Percentiles rank a stretch among this genome's conserved stretches.
phyloP scores from a whole-genome alignment of 306 rosid genomes.

The Vachellia collinsii region DNA sequence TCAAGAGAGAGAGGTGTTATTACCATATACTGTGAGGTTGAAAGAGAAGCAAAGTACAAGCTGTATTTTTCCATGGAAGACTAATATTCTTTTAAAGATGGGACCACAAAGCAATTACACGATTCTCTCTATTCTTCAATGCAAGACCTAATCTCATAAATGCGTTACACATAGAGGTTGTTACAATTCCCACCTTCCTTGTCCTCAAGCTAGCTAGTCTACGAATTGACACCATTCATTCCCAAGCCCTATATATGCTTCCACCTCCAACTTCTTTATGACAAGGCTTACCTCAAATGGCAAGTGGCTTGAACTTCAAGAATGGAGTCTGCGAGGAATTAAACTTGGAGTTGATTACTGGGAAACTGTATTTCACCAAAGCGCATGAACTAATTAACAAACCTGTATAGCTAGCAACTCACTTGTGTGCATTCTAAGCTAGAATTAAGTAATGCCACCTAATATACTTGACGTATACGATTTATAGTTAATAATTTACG shows the following conservation, averaged over 20 bases:
- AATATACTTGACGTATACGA: conserved; percentile 29
- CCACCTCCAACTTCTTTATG: conserved; percentile 39
- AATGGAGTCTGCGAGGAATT: conserved; percentile 26
- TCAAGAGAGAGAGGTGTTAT: conserved; percentile 41
- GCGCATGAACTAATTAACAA: conserved; percentile 10
- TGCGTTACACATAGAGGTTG: conserved; percentile 50
- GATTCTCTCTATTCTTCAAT: conserved; percentile 56
- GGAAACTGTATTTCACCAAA: conserved; percentile 4
- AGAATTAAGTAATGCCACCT: conserved; percentile 24
- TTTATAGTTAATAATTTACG: background rate
- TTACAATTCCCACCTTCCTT: conserved; percentile 47
- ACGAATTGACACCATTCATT: conserved; percentile 23
- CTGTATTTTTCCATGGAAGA: conserved; percentile 36
- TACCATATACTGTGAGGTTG: conserved; percentile 40
- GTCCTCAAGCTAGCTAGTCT: conserved; percentile 40
- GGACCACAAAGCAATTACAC: conserved; percentile 58
- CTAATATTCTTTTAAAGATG: conserved; percentile 46
- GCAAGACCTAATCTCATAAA: conserved; percentile 66
- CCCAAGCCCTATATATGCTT: conserved; percentile 33
- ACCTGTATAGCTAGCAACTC: background rate
- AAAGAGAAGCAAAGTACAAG: conserved; percentile 42
- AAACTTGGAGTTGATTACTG: conserved; percentile 22
- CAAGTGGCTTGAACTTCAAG: conserved; percentile 40
- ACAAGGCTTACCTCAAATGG: conserved; percentile 41
- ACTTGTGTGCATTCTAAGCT: conserved; percentile 20